Evolutionary conservation across 2,329 filamentous ascomycete genomes (phyloP).

Genomic region (Monosporascus sp.): DNA sequence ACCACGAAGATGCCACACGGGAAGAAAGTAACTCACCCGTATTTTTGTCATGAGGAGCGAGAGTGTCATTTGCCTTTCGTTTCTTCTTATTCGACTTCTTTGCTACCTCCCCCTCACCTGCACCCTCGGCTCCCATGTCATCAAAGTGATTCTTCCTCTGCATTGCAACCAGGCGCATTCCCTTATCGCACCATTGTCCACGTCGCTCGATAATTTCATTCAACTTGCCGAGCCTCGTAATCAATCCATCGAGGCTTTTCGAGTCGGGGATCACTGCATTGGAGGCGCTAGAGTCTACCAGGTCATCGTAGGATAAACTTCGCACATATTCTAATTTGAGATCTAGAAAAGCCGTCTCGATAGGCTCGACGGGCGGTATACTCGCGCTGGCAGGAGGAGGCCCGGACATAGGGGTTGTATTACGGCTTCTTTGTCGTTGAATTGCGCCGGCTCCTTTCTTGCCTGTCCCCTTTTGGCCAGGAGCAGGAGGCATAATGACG

Average conservation of each 20-base stretch:
- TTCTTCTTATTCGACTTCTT: conserved; percentile 68
- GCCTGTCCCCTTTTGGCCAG: conserved; percentile 56
- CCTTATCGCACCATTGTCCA: conserved; percentile 62
- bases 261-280: conserved; percentile 57
- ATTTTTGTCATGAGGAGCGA: conserved; percentile 48
- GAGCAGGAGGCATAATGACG: conserved; percentile 49
- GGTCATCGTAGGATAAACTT: conserved; percentile 60
- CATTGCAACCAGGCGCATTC: conserved; percentile 64
- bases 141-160: conserved; percentile 58
- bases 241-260: conserved; percentile 58
- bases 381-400: conserved; percentile 30
- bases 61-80: conserved; percentile 63
- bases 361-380: conserved; percentile 47
- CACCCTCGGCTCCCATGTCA: conserved; percentile 40
- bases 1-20: neutral
- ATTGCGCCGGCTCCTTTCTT: conserved; percentile 60
- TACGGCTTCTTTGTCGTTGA: conserved; percentile 68
- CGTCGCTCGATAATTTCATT: conserved; percentile 63
- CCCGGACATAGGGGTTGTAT: conserved; percentile 64
- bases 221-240: conserved; percentile 58
- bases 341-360: conserved; percentile 62
- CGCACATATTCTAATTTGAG: conserved; percentile 54
- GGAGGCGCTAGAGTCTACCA: conserved; percentile 57
- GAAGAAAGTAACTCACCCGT: conserved; percentile 18
- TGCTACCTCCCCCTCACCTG: conserved; percentile 41